Base-by-base conservation (phyloP, 225 moss, liverwort and hornwort species). In the Straminergon stramineum region DNA sequence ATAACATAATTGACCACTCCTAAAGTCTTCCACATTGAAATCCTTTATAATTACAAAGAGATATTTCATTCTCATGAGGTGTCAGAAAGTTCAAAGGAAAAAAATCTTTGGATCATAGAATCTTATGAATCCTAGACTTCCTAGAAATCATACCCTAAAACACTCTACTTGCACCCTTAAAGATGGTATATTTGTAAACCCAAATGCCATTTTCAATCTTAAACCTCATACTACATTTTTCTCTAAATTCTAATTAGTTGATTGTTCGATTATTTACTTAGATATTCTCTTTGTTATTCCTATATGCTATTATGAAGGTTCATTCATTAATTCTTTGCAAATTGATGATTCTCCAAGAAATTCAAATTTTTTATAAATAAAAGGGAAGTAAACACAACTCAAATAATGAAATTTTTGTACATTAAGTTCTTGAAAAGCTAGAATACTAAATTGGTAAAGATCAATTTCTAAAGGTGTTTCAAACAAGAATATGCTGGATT, bases 391-490 rank as follows among this genome's bases (percentile, higher is more conserved):
- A 76, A 63, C 2, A 32, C 6, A 51, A 76, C 52, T 21, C 21
- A 63, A 52, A 75, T 9, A 23, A 16, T 10, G 24, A 64, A 5
- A 48, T 34, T 14, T 82, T 16, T 45, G 10, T 22, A 63, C 8
- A 35, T 18, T 8, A 74, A 18, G 6, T 13, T 27, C 18, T 17
- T 24, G 23, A 48, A 60, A 35, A 48, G 8, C 17, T 85, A 75
- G 6, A 61, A 34, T 26, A 48, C 0, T 27, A 2, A 45, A 57
- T 0, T 69, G 1, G 9, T 15, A 19, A 19, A 24, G 24, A 32
- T 34, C 0, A 0, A 1, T 8, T 35, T 51, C 2, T 11, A 11
- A 2, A 1, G 8, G 11, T 45, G 20, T 61, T 39, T 28, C 13
- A 28, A 10, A 11, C 11, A n/a, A 58, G 19, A 81, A 32, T 13